These are phyloP conservation scores for Poterioochromonas sp. DNA, from an alignment of 352 stramenopile genomes.

Conservation along the genomic window DNA sequence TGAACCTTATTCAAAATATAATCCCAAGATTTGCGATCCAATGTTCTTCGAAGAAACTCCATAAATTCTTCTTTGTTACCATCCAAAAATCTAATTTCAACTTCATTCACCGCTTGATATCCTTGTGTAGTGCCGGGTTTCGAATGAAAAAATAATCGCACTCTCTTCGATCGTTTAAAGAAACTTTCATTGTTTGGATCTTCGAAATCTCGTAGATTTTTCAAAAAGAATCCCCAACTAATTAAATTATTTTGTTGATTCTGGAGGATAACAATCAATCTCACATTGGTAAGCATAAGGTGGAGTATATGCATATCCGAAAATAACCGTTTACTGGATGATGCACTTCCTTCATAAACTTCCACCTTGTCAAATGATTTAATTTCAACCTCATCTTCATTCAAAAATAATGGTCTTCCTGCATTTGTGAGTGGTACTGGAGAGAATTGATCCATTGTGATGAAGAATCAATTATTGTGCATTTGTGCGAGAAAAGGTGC, in stretches of 20 bases:
- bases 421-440: background rate
- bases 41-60: constrained; percentile 42
- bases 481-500: no score
- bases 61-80: constrained; percentile 45
- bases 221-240: background rate
- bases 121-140: background rate
- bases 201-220: background rate
- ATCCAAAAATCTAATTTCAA: constrained; percentile 1
- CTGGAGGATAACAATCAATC: constrained; percentile 1
- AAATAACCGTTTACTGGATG: background rate
- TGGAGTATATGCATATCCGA: background rate
- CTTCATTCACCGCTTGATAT: background rate
- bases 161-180: background rate
- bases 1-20: constrained; percentile 37
- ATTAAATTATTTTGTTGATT: background rate
- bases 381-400: constrained; percentile 26
- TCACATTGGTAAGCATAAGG: constrained; percentile 17
- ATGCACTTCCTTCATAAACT: background rate
- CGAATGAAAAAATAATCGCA: background rate
- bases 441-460: constrained; percentile 10
- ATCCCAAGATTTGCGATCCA: constrained; percentile 52
- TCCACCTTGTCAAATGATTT: background rate
- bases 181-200: background rate
- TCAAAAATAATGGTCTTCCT: constrained; percentile 5
- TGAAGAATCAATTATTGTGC: background rate